These are phyloP conservation scores for Nephelium lappaceum DNA, from an alignment of 345 rosid species.

Conservation along the genomic window DNA sequence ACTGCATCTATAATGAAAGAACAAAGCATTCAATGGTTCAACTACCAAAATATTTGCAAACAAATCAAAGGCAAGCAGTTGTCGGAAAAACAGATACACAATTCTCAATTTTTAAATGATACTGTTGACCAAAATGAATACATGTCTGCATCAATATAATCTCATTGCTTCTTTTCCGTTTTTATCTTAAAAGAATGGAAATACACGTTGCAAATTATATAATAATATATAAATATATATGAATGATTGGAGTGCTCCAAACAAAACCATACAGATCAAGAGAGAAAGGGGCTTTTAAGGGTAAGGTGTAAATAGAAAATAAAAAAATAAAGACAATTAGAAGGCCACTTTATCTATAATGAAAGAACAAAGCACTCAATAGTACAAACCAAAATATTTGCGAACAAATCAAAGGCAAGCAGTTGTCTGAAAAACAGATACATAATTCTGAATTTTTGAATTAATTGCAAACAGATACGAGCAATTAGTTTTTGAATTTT, in stretches of 20 bases:
- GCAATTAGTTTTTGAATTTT: too few relatives aligned
- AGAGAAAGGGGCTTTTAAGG: constrained; percentile 8
- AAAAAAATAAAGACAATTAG: too few relatives aligned
- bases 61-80: background rate
- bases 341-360: too few relatives aligned
- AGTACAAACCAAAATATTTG: too few relatives aligned
- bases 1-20: too few relatives aligned
- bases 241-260: background rate
- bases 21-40: background rate
- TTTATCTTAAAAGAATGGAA: background rate
- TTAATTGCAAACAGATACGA: too few relatives aligned
- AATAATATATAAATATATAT: background rate
- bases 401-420: too few relatives aligned
- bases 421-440: too few relatives aligned
- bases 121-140: background rate
- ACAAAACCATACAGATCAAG: background rate
- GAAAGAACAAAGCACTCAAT: too few relatives aligned
- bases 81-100: background rate
- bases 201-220: background rate
- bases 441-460: too few relatives aligned
- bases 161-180: background rate
- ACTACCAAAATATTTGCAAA: background rate
- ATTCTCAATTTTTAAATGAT: background rate
- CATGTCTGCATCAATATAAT: too few relatives aligned
- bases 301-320: too few relatives aligned